Conservation (phyloP, 78 protist genomes). For the Cavenderia fasciculata region DNA sequence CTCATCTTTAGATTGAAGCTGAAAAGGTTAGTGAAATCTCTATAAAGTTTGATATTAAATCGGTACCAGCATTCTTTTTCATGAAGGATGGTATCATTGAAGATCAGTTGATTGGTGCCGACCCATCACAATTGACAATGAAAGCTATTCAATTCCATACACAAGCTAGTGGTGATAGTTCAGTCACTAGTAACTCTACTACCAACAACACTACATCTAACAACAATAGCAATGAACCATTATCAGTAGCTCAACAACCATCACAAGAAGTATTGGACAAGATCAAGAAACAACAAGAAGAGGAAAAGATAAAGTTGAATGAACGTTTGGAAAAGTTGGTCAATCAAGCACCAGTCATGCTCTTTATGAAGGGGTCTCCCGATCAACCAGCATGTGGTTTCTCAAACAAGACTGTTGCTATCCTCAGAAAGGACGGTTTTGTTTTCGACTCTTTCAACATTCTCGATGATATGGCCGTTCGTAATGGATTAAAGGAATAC, state of each 20-base stretch:
- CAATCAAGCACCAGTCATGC: conserved; percentile 73
- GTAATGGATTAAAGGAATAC: conserved; percentile 82
- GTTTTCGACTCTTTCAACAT: conserved; percentile 85
- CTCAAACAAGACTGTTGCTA: conserved; percentile 76
- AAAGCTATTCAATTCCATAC: conserved; percentile 7
- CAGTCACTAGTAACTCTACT: background rate
- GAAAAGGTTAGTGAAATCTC: conserved; percentile 79
- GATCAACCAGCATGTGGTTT: conserved; percentile 94
- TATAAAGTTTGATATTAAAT: conserved; percentile 64
- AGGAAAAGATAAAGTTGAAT: conserved; percentile 52
- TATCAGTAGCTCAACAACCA: background rate
- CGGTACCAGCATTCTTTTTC: conserved; percentile 84
- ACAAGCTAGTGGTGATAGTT: background rate
- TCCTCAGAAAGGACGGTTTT: conserved; percentile 73
- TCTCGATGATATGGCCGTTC: conserved; percentile 84
- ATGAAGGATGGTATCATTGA: conserved; percentile 8
- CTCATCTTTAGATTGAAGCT: conserved; percentile 59
- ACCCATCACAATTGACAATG: conserved; percentile 53
- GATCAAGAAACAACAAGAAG: conserved; percentile 23
- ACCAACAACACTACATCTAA: background rate
- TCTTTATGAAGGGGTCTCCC: conserved; percentile 94
- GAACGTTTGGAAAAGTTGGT: conserved; percentile 67
- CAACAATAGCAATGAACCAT: background rate
- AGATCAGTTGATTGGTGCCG: conserved; percentile 55
- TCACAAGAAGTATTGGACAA: conserved; percentile 20